Evolutionary conservation across 2,329 filamentous ascomycete species (phyloP), one percentile per base, ranked within the genome.

Genomic region (Neopestalotiopsis rosae): DNA sequence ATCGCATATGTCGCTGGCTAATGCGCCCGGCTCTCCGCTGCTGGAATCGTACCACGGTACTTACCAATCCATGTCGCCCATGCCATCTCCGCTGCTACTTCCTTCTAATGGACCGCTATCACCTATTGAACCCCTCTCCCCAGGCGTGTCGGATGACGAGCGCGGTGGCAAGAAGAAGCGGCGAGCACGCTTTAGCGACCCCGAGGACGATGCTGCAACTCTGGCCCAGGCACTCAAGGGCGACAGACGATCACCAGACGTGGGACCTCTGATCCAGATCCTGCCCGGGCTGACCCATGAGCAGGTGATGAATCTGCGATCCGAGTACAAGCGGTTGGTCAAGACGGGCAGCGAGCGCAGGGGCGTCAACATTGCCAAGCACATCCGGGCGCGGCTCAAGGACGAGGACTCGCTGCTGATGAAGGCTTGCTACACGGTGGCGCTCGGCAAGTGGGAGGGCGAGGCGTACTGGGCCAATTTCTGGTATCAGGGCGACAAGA

Each of bases 381-480:
- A 96, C 81, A 92, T 96, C 78, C 94, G 94, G 70, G 85, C 88
- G 20, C 87, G 90, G 24, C 86, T 95, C 75, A 94, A 95, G 81
- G 90, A 93, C 58, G 88, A 90, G 74, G 87, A 92, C 67, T 86
- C 90, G 4, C 91, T 89, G 74, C 91, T 98, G 73, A 95, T 95
- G 82, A 98, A 98, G 81, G 92, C 93, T 6, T 94, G 92, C 76
- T 98, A 98, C 79, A 90, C 95, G 3, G 95, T 94, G 2, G 94
- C 95, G 0, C 88, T 98, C 0, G 96, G 96, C 10, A 88, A 88
- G 66, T 98, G 94, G 91, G 96, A 98, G 82, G 92, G 91, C 74
- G 96, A 99, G 80, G 94, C 94, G 0, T 97, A 97, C 85, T 99
- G 96, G 95, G 94, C 95, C 69, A 98, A 98, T 79, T 97, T 94